Conservation (phyloP, 192 early-diverging fungal genomes). For the Dispira simplex region DNA sequence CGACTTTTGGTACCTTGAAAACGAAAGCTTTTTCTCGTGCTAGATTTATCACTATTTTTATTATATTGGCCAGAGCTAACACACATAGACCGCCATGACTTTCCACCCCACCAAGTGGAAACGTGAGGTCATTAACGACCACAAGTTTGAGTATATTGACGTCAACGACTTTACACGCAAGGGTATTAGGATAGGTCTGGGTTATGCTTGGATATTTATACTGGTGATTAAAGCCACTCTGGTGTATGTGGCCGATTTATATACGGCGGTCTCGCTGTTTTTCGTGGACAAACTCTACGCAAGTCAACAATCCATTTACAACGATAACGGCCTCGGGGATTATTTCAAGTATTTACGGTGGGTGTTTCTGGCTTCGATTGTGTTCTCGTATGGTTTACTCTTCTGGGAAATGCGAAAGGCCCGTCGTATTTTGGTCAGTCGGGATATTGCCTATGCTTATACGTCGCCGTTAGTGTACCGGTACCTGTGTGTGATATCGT, state of each 20-base stretch:
- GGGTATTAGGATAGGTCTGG: conserved; percentile 23
- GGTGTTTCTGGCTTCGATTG: conserved; percentile 38
- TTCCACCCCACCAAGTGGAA: conserved; percentile 38
- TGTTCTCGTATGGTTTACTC: conserved; percentile 51
- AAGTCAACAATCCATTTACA: conserved; percentile 9
- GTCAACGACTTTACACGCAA: conserved; percentile 50
- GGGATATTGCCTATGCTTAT: conserved; percentile 63
- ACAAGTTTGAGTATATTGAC: conserved; percentile 82
- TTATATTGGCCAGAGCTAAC: too few species aligned
- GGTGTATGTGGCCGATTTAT: conserved; percentile 69
- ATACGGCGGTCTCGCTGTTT: conserved; percentile 48
- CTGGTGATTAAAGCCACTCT: conserved; percentile 52
- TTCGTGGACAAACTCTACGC: conserved; percentile 16
- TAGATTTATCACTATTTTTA: too few species aligned
- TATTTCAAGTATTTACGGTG: conserved; percentile 13
- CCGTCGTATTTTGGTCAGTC: conserved; percentile 35
- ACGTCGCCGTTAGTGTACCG: conserved; percentile 60
- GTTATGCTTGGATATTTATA: conserved; percentile 41
- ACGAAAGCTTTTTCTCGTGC: too few species aligned
- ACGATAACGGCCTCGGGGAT: conserved; percentile 3
- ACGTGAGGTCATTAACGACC: conserved; percentile 58
- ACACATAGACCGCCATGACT: conserved; percentile 1
- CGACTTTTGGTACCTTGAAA: too few species aligned
- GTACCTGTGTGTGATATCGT: conserved; percentile 55
- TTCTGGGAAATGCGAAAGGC: conserved; percentile 55